Percentiles rank a stretch among this genome's conserved stretches.
Conservation (phyloP, 768 basidiomycete species). For the Boletus edulis region DNA sequence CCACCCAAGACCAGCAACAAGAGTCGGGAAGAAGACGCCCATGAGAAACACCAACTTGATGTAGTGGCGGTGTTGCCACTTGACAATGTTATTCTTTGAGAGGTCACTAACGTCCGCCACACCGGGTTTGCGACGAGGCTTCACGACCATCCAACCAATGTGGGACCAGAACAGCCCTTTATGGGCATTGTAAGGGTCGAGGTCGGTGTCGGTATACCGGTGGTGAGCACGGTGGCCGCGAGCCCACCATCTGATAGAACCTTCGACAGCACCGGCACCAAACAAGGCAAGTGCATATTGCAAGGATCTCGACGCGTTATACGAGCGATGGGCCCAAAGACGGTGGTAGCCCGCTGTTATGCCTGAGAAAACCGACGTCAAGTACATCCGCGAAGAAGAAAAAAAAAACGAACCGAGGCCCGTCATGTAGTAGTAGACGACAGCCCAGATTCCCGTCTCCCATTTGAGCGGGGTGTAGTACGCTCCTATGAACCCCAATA, state of each 20-base stretch:
- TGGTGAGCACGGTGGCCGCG: slow-evolving; percentile 98
- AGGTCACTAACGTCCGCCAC: slow-evolving; percentile 89
- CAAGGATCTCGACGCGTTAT: slow-evolving; percentile 84
- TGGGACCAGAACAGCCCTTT: slow-evolving; percentile 86
- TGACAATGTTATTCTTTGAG: slow-evolving; percentile 71
- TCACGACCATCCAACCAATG: slow-evolving; percentile 91
- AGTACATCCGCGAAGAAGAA: slow-evolving; percentile 15
- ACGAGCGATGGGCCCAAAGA: slow-evolving; percentile 94
- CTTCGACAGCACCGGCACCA: slow-evolving; percentile 92
- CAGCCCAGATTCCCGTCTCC: slow-evolving; percentile 70
- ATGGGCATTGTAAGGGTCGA: slow-evolving; percentile 94
- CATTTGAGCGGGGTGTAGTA: slow-evolving; percentile 60
- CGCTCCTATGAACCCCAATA: slow-evolving; percentile 72
- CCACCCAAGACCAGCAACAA: slow-evolving; percentile 80
- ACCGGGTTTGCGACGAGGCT: slow-evolving; percentile 85
- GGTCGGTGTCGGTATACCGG: slow-evolving; percentile 94
- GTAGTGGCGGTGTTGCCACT: slow-evolving; percentile 89
- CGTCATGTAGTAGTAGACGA: slow-evolving; percentile 73
- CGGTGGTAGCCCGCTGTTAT: slow-evolving; percentile 96
- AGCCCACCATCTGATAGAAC: slow-evolving; percentile 99
- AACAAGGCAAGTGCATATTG: slow-evolving; percentile 82
- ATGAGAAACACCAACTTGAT: slow-evolving; percentile 63
- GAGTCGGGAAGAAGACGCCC: slow-evolving; percentile 71
- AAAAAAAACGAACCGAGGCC: slow-evolving; percentile 70
- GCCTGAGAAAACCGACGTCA: slow-evolving; percentile 42